Evolutionary conservation across 345 rosid genomes (phyloP).

Genomic region (Sisymbrium irio): DNA sequence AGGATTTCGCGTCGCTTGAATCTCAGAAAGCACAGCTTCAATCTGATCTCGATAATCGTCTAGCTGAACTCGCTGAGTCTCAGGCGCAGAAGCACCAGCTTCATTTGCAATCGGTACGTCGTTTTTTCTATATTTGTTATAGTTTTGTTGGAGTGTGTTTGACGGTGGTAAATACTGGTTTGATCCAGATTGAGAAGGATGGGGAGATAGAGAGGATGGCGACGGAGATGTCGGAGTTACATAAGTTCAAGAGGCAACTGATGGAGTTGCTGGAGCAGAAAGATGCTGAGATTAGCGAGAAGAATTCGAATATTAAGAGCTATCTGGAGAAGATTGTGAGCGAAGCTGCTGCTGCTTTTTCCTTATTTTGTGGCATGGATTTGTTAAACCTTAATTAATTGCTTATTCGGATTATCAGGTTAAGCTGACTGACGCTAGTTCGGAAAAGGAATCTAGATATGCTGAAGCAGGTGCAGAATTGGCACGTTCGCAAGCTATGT

Average conservation of each 20-base stretch:
- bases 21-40: slow-evolving; percentile 62
- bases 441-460: slow-evolving; percentile 64
- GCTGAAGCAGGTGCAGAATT: slow-evolving; percentile 68
- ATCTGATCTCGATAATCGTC: slow-evolving; percentile 62
- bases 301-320: slow-evolving; percentile 60
- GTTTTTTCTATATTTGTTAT: background rate
- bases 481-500: slow-evolving; percentile 55
- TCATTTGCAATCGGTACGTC: slow-evolving; percentile 59
- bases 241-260: slow-evolving; percentile 83
- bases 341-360: background rate
- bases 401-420: slow-evolving; percentile 42
- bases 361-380: background rate
- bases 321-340: slow-evolving; percentile 86
- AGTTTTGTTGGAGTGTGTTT: background rate
- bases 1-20: slow-evolving; percentile 61
- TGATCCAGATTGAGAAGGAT: slow-evolving; percentile 70
- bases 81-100: slow-evolving; percentile 86
- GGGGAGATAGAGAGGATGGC: slow-evolving; percentile 76
- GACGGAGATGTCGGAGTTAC: slow-evolving; percentile 65
- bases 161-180: background rate
- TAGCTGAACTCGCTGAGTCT: slow-evolving; percentile 63
- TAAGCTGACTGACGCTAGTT: slow-evolving; percentile 57
- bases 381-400: slow-evolving; percentile 5
- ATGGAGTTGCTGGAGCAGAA: slow-evolving; percentile 79
- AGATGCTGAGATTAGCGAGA: slow-evolving; percentile 76